phyloP scores from a whole-genome alignment of 805 yeast genomes.

The Candida vaughaniae region DNA sequence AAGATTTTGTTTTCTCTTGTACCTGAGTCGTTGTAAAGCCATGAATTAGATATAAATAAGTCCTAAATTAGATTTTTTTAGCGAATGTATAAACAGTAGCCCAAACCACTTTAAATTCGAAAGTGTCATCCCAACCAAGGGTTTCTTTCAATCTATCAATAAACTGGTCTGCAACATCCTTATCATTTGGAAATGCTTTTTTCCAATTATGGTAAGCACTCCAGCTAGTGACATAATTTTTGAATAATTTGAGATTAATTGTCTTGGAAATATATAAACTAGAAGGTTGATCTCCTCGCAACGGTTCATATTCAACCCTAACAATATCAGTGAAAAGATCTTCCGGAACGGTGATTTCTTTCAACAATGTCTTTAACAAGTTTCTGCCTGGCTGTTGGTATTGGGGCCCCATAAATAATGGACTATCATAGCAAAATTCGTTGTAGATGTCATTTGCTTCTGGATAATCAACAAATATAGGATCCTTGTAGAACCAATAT shows the following conservation, averaged over 20 bases:
- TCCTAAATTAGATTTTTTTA: slow-evolving; percentile 16
- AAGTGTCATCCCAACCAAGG: slow-evolving; percentile 45
- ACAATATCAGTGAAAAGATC: slow-evolving; percentile 40
- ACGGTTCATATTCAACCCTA: slow-evolving; percentile 29
- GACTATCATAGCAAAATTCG: slow-evolving; percentile 28
- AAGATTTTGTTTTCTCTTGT: slow-evolving; percentile 52
- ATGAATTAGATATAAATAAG: too few species aligned
- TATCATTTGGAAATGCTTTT: slow-evolving; percentile 23
- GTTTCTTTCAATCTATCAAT: slow-evolving; percentile 41
- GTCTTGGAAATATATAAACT: slow-evolving; percentile 21
- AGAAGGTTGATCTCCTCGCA: slow-evolving; percentile 8
- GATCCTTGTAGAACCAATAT: slow-evolving; percentile 79
- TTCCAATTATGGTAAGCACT: slow-evolving; percentile 66
- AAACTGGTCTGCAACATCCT: slow-evolving; percentile 50
- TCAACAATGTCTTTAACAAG: slow-evolving; percentile 34
- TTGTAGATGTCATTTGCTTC: slow-evolving; percentile 54
- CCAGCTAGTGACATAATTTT: slow-evolving; percentile 59
- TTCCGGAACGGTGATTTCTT: slow-evolving; percentile 34
- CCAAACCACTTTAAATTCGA: slow-evolving; percentile 48
- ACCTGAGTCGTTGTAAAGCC: neutral
- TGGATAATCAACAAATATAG: slow-evolving; percentile 45
- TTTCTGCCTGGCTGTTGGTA: slow-evolving; percentile 50
- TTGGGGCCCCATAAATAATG: slow-evolving; percentile 46
- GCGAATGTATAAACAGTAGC: slow-evolving; percentile 57
- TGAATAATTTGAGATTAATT: slow-evolving; percentile 9